Conservation (phyloP, 805 yeast genomes). For the Sugiyamaella smithiae region DNA sequence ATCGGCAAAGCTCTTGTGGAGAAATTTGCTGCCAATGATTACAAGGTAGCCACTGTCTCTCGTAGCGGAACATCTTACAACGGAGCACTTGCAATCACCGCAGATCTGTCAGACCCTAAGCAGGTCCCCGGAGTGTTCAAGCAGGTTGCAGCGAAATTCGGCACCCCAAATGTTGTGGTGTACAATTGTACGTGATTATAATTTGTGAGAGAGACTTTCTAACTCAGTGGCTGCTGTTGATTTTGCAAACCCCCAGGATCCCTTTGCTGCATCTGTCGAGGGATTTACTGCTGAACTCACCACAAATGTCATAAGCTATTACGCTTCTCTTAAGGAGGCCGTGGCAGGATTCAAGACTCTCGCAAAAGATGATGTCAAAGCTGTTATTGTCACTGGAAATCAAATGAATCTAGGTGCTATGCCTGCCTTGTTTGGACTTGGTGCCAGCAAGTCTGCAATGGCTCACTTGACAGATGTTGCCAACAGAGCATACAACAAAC, state of each 20-base stretch:
- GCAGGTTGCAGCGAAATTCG: neutral
- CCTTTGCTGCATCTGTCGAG: neutral
- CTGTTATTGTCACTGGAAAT: neutral
- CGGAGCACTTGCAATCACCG: neutral
- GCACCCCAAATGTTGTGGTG: neutral
- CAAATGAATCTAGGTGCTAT: neutral
- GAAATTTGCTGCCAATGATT: neutral
- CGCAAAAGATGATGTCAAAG: neutral
- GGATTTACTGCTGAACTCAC: neutral
- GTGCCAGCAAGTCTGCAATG: neutral
- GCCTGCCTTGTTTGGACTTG: neutral
- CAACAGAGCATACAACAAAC: neutral
- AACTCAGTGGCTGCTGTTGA: neutral
- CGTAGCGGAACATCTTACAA: neutral
- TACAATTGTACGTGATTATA: neutral
- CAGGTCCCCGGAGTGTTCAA: neutral
- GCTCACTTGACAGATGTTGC: neutral
- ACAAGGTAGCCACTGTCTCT: slow-evolving; percentile 1
- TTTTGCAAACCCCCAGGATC: neutral
- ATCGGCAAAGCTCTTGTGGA: neutral
- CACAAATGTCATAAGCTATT: neutral
- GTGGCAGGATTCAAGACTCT: neutral
- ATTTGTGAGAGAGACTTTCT: neutral
- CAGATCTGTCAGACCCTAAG: neutral
- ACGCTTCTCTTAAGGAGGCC: neutral